A percentile compares a stretch with the other conserved stretches of the same genome.
These are phyloP conservation scores for Saraca asoca DNA, from an alignment of 331 rosid genomes.

Conservation along the genomic window DNA sequence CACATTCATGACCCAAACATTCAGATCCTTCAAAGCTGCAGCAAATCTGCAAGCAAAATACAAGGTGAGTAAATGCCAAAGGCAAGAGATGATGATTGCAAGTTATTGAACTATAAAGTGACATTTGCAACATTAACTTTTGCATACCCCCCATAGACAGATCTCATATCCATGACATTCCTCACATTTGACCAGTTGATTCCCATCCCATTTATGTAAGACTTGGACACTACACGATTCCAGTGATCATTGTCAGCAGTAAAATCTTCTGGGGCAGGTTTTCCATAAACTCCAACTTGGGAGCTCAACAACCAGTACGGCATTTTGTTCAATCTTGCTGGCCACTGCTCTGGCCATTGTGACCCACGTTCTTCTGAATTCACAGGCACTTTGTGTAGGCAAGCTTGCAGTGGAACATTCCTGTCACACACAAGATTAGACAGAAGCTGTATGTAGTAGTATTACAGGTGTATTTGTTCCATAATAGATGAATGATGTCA, in stretches of 20 bases:
- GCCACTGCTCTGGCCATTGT: conserved; percentile 93
- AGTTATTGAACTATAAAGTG: conserved; percentile 15
- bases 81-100: background rate
- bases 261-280: conserved; percentile 93
- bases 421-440: conserved; percentile 48
- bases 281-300: conserved; percentile 91
- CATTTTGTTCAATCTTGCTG: conserved; percentile 66
- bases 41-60: conserved; percentile 61
- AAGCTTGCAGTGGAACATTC: conserved; percentile 78
- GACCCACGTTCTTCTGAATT: conserved; percentile 73
- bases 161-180: conserved; percentile 97
- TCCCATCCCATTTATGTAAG: conserved; percentile 82
- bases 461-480: conserved; percentile 1
- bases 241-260: conserved; percentile 77
- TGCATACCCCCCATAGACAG: conserved; percentile 95
- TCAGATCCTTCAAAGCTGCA: conserved; percentile 86
- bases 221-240: conserved; percentile 73
- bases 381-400: conserved; percentile 81
- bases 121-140: conserved; percentile 17
- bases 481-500: background rate
- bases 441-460: conserved; percentile 13
- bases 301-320: conserved; percentile 89
- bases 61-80: conserved; percentile 17
- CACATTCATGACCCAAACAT: conserved; percentile 94
- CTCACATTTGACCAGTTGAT: conserved; percentile 84